These are phyloP conservation scores for Neltuma alba DNA, from an alignment of 306 rosid species.

Conservation along the genomic window DNA sequence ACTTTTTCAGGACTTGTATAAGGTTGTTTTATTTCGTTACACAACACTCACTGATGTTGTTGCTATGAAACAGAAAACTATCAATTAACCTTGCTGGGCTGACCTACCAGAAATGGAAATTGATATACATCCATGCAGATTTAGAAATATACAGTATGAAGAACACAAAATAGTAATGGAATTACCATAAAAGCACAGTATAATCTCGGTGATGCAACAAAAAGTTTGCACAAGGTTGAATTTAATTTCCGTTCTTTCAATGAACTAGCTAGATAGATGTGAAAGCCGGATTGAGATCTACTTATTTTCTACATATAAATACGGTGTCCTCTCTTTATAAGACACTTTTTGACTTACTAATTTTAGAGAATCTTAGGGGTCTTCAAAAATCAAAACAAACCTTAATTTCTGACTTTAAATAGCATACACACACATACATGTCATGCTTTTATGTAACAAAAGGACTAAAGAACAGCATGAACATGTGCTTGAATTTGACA, in stretches of 20 bases:
- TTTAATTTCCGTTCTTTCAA: not conserved
- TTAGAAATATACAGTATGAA: no score
- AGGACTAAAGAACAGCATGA: not conserved
- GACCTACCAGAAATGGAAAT: not conserved
- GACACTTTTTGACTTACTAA: not conserved
- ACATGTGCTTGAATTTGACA: not conserved
- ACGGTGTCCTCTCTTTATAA: not conserved
- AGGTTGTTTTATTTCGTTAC: not conserved
- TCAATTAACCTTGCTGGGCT: not conserved
- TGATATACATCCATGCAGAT: no score
- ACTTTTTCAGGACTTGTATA: not conserved
- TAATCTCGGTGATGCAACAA: not conserved
- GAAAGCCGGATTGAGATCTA: not conserved
- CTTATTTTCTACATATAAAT: not conserved
- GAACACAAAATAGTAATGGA: no score
- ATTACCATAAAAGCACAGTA: not conserved
- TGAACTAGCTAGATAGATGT: not conserved
- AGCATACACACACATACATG: no score
- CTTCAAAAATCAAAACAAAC: not conserved
- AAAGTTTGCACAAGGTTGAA: not conserved
- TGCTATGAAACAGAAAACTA: not conserved
- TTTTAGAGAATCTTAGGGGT: not conserved
- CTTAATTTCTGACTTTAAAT: not conserved
- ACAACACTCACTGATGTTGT: not conserved
- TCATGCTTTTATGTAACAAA: not conserved